Base-by-base conservation (phyloP, 2,329 filamentous ascomycete genomes). In the Nothopassalora personata region DNA sequence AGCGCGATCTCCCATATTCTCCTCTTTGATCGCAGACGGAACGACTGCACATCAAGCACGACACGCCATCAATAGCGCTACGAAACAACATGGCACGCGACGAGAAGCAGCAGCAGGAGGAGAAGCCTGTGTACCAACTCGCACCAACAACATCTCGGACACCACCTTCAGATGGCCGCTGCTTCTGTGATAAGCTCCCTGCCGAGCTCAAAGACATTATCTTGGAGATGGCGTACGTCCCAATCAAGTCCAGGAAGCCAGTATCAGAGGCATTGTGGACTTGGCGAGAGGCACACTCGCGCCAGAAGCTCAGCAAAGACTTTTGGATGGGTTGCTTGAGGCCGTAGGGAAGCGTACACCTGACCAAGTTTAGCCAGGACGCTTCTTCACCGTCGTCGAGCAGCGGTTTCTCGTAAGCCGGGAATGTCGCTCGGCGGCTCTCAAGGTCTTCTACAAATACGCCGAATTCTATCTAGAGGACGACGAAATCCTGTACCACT, bases 161-260 rank as follows among this genome's bases (percentile, higher is more conserved):
- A 15, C 39, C 39, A 18, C 13, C 39, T n/a, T 4, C 9, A n/a
- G 39, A n/a, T n/a, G 39, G 39, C 5, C 39, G 39, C 39, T 39
- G 56, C 15, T 23, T 46, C 19, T 57, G 56, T 49, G 23, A 57
- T 39, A 28, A 39, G n/a, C 11, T 57, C 3, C 56, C 56, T 13
- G 5, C 19, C 6, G 56, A 53, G 11, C 15, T 57, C 23, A 47
- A 47, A 15, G 48, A 57, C 5, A 33, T 39, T 23, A 13, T 57
- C 6, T 34, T 53, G 27, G 56, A 53, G 4, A 27, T 57, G 48
- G 48, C 50, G 0, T 53, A 49, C 10, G 43, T 56, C 5, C 43
- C 53, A 19, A 31, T 13, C 7, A 5, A 45, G 18, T 13, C 46
- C 11, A 31, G 49, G 7, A 10, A 7, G 27, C 39, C 43, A 36